phyloP scores from a whole-genome alignment of 1,139 yeast genomes.

The Schwanniomyces etchellsii region DNA sequence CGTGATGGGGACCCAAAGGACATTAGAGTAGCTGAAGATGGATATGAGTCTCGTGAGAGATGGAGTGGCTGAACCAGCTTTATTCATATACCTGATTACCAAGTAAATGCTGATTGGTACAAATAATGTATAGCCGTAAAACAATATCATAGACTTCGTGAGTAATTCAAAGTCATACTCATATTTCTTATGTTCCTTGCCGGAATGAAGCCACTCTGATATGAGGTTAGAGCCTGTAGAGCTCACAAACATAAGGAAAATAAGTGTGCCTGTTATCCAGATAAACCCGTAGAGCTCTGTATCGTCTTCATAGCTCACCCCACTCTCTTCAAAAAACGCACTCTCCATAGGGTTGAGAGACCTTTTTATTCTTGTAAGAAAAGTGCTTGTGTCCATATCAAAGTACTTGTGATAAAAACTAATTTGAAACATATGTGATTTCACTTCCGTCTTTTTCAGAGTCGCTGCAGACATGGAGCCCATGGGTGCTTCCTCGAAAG shows the following conservation, averaged over 20 bases:
- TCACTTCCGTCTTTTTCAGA: constrained; percentile 9
- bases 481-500: no score
- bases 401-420: constrained; percentile 55
- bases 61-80: constrained; percentile 23
- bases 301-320: constrained; percentile 23
- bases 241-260: constrained; percentile 67
- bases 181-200: constrained; percentile 35
- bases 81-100: constrained; percentile 37
- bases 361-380: constrained; percentile 37
- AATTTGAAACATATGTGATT: constrained; percentile 47
- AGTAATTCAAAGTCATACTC: constrained; percentile 58
- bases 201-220: constrained; percentile 40
- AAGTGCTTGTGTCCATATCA: constrained; percentile 60
- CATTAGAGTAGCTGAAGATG: constrained; percentile 73
- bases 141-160: constrained; percentile 57
- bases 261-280: constrained; percentile 80
- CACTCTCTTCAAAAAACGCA: constrained; percentile 12
- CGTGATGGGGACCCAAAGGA: constrained; percentile 77
- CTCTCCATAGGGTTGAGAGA: constrained; percentile 43
- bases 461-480: no score
- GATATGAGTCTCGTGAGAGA: constrained; percentile 44
- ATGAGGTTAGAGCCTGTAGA: constrained; percentile 49
- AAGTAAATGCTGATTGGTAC: constrained; percentile 55
- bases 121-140: constrained; percentile 67
- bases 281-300: constrained; percentile 77